Base-by-base conservation (phyloP, 202 grass and related monocot genomes). In the Eragrostis tef region DNA sequence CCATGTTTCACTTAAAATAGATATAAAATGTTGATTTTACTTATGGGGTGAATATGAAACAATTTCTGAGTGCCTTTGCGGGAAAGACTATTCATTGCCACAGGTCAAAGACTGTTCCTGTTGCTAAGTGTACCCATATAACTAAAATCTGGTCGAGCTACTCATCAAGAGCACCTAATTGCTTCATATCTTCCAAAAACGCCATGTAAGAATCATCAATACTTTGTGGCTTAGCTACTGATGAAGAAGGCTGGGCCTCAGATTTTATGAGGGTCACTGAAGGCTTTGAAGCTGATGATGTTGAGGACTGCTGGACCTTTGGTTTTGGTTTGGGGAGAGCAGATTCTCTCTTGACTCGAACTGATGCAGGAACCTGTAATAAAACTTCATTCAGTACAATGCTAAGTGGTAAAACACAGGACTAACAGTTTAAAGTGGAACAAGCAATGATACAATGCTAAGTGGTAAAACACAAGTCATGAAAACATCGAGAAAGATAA, bases 131-230 rank as follows among this genome's bases (percentile, higher is more conserved):
- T 31, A 62, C 24, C 16, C 45, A 67, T 44, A 44, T 25, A 74
- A 24, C 9, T 54, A 21, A 20, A n/a, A 64, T 50, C 74, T 83
- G 17, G 9, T 64, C 2, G 81, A 70, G 42, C 69, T 91, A 99
- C 63, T 87, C 83, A 77, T 99, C 89, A 50, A 99, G 87, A 14
- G 96, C 93, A 53, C 96, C 96, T 46, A 99, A 62, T 60, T 88
- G 83, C 71, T 99, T 99, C 96, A 99, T 95, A 75, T 99, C 96
- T 87, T 95, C 96, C 93, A 99, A 84, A 87, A 99, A 99, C 54
- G 92, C 93, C 87, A 87, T 90, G 67, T 99, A 99, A 3, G 96
- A 99, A 60, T 99, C 92, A 41, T 99, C 93, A 0, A 95, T 94
- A 66, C 93, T 99, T 85, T 89, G 96, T 16, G 80, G 79, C 85